phyloP scores from a whole-genome alignment of 257 asterid genomes.

The Haberlea rhodopensis region DNA sequence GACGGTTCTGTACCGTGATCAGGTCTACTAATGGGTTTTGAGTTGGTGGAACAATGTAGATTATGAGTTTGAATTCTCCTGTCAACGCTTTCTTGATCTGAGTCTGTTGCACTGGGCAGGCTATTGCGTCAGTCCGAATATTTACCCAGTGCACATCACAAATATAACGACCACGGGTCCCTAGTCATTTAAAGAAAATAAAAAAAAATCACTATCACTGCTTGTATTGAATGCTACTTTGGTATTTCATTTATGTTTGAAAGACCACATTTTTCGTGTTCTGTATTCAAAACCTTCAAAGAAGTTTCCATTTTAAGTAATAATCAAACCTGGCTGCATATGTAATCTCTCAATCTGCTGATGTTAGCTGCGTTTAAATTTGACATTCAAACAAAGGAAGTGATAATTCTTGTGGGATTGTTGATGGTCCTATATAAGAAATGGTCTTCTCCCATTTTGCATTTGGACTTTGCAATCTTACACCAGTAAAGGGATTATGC shows the following conservation, averaged over 20 bases:
- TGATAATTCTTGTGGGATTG: constrained; percentile 3
- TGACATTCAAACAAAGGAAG: not conserved
- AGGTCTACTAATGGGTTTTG: too few species aligned
- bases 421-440: constrained; percentile 7
- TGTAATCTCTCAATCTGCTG: constrained; percentile 23
- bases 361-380: constrained; percentile 7
- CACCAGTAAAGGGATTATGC: constrained; percentile 20
- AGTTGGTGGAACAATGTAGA: too few species aligned
- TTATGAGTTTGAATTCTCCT: too few species aligned
- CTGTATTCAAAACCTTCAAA: constrained; percentile 22
- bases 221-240: constrained; percentile 24
- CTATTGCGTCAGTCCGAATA: too few species aligned
- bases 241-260: constrained; percentile 15
- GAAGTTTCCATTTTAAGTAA: constrained; percentile 5
- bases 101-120: too few species aligned
- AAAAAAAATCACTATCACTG: constrained; percentile 35
- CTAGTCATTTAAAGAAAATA: too few species aligned
- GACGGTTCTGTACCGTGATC: too few species aligned
- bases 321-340: constrained; percentile 23
- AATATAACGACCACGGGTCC: too few species aligned
- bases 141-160: too few species aligned
- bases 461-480: constrained; percentile 12
- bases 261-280: constrained; percentile 55
- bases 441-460: not conserved
- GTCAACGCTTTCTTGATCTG: too few species aligned